These are phyloP conservation scores for Phytophthora colocasiae DNA, from an alignment of 352 stramenopile species.

Conservation along the genomic window DNA sequence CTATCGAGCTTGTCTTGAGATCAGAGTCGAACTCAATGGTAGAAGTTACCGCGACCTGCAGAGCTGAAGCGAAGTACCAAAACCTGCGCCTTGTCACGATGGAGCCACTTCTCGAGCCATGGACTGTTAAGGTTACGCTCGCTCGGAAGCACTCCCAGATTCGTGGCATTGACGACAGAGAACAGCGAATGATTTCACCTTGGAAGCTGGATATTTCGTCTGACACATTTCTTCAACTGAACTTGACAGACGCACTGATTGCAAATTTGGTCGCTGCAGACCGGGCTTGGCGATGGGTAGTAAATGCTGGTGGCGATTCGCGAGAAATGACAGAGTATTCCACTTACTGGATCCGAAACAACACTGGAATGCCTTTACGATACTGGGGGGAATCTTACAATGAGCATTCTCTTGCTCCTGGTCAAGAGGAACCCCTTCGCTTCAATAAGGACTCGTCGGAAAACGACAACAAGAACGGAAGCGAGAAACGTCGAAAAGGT, in stretches of 20 bases:
- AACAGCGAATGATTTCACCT: conserved; percentile 27
- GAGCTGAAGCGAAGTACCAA: conserved; percentile 82
- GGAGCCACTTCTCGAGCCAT: conserved; percentile 87
- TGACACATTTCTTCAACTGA: conserved; percentile 71
- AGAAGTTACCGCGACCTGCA: conserved; percentile 47
- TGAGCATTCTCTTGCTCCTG: conserved; percentile 56
- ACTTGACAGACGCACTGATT: conserved; percentile 85
- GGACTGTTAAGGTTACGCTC: conserved; percentile 58
- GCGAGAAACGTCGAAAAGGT: conserved; percentile 20
- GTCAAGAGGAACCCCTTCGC: conserved; percentile 69
- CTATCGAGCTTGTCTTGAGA: conserved; percentile 43
- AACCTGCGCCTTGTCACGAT: conserved; percentile 83
- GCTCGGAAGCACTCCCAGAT: conserved; percentile 34
- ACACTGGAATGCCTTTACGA: conserved; percentile 78
- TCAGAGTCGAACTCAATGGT: conserved; percentile 46
- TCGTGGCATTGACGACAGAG: conserved; percentile 28
- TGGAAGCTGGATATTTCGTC: conserved; percentile 74
- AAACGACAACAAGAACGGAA: conserved; percentile 3
- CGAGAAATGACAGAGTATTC: conserved; percentile 85
- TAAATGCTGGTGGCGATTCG: conserved; percentile 69
- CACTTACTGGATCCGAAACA: conserved; percentile 89
- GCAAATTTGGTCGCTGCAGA: conserved; percentile 80
- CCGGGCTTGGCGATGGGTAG: conserved; percentile 82
- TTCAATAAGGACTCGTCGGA: conserved; percentile 42
- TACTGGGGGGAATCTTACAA: conserved; percentile 77